Evolutionary conservation across 1,284 basidiomycete species (phyloP).

Genomic region (Cryptococcus hybrid): DNA sequence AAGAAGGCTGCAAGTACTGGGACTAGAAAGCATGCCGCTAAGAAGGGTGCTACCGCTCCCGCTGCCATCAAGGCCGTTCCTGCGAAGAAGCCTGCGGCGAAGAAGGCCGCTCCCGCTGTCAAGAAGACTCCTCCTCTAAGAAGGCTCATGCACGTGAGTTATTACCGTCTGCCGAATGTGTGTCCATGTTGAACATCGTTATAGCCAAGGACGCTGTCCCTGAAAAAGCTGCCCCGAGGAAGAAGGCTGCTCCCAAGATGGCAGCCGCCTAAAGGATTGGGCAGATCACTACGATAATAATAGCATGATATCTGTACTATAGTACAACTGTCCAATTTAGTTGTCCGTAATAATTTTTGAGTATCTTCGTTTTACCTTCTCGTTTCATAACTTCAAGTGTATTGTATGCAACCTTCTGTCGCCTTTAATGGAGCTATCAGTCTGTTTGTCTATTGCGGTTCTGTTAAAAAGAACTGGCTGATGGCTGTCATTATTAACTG

Average conservation of each 20-base stretch:
- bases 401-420: no score
- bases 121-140: conserved; percentile 17
- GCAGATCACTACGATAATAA: no score
- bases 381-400: no score
- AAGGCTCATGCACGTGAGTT: conserved; percentile 16
- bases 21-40: conserved; percentile 46
- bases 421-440: no score
- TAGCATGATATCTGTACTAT: no score
- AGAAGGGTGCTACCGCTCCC: conserved; percentile 23
- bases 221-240: conserved; percentile 10
- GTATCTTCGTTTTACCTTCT: no score
- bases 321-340: no score
- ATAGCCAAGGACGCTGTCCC: conserved; percentile 8
- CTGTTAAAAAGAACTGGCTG: no score
- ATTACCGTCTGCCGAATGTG: not conserved
- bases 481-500: no score
- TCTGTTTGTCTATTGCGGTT: no score
- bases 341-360: no score
- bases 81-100: conserved; percentile 2
- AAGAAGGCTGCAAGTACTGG: conserved; percentile 20
- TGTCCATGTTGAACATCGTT: not conserved
- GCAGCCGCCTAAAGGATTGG: not conserved
- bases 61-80: conserved; percentile 2
- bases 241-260: not conserved
- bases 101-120: conserved; percentile 5